Conservation (phyloP, 2,329 filamentous ascomycete species). For the Nemania sp. region DNA sequence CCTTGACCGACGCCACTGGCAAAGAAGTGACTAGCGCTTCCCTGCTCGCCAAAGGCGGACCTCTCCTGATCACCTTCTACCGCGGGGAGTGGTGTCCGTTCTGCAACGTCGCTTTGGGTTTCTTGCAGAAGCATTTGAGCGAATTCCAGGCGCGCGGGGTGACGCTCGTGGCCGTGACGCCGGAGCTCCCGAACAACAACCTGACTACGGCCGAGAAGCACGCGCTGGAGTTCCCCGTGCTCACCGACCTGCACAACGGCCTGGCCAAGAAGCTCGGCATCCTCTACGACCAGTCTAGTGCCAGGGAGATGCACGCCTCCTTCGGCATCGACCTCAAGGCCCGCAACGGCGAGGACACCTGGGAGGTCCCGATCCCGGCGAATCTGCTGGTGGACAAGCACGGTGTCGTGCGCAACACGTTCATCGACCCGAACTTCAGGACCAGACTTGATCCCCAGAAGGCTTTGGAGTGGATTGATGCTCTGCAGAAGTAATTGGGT, state of each 20-base stretch:
- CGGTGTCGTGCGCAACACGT: constrained; percentile 38
- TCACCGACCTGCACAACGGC: constrained; percentile 41
- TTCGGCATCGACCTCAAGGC: constrained; percentile 39
- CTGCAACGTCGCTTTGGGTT: constrained; percentile 46
- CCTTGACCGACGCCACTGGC: constrained; percentile 41
- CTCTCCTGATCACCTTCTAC: constrained; percentile 50
- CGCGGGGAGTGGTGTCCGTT: constrained; percentile 51
- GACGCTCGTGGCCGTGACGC: constrained; percentile 47
- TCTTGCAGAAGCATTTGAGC: constrained; percentile 42
- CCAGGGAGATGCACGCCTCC: constrained; percentile 30
- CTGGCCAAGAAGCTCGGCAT: constrained; percentile 44
- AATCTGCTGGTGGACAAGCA: constrained; percentile 43
- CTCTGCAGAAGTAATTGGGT: constrained; percentile 15
- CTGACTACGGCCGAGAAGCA: constrained; percentile 46
- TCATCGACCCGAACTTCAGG: constrained; percentile 43
- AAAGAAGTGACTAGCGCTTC: constrained; percentile 36
- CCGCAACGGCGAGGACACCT: constrained; percentile 44
- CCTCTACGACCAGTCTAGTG: constrained; percentile 31
- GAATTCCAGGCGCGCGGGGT: constrained; percentile 44
- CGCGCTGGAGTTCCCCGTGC: constrained; percentile 45
- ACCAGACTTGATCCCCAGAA: constrained; percentile 43
- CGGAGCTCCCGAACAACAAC: constrained; percentile 45
- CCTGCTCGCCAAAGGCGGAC: constrained; percentile 35
- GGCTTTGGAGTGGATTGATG: constrained; percentile 42
- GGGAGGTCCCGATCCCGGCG: constrained; percentile 45